These are phyloP conservation scores for Wickerhamiella infanticola DNA, from an alignment of 1,139 yeast species.

Conservation along the genomic window DNA sequence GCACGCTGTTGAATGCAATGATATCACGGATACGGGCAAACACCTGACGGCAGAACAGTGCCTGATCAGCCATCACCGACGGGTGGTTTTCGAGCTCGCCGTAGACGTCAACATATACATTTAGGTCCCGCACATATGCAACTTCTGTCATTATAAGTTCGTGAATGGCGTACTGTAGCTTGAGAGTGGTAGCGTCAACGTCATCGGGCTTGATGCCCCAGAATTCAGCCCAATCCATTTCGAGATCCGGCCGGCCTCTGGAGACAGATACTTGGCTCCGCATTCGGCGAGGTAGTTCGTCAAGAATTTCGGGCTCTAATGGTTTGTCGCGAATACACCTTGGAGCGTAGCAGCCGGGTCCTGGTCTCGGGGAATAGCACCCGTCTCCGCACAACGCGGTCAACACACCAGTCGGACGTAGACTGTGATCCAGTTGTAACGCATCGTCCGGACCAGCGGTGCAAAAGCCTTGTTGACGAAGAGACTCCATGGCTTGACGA, in stretches of 20 bases:
- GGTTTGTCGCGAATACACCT: not conserved
- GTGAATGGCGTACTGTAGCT: constrained; percentile 61
- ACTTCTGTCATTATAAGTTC: constrained; percentile 66
- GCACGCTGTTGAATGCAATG: constrained; percentile 39
- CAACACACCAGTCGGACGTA: constrained; percentile 29
- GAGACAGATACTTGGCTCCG: constrained; percentile 16
- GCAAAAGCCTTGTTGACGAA: constrained; percentile 35
- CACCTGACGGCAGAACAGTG: constrained; percentile 45
- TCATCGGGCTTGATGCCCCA: constrained; percentile 54
- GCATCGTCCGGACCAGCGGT: constrained; percentile 11
- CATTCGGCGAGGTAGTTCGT: not conserved
- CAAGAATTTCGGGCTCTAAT: not conserved
- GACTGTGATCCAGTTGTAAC: constrained; percentile 14
- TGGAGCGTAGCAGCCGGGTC: constrained; percentile 13
- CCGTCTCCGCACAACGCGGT: constrained; percentile 28
- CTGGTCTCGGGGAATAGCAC: constrained; percentile 24
- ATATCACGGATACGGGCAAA: constrained; percentile 48
- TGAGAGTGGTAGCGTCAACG: constrained; percentile 40
- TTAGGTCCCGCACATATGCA: constrained; percentile 54
- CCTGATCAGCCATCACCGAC: constrained; percentile 31
- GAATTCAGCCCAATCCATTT: constrained; percentile 50
- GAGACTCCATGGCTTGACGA: constrained; percentile 34
- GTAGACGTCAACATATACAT: constrained; percentile 46
- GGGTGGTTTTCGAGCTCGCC: constrained; percentile 33
- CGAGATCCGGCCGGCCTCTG: constrained; percentile 8